These are phyloP conservation scores for Aphanomyces stellatus DNA, from an alignment of 352 stramenopile genomes.

Conservation along the genomic window DNA sequence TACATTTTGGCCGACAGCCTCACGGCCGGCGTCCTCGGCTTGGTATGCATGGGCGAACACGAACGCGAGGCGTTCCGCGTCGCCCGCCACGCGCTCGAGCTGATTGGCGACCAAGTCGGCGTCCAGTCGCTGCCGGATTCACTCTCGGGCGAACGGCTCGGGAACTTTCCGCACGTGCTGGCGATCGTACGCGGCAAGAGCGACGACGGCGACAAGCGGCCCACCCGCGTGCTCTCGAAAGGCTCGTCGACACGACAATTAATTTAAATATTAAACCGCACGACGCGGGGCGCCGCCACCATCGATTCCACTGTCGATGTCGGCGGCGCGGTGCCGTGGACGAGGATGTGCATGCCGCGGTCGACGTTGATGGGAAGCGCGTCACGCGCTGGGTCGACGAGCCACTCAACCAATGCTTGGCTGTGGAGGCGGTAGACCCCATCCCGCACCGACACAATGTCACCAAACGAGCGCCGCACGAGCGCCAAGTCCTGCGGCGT, in stretches of 20 bases:
- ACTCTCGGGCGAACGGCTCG: slow-evolving; percentile 18
- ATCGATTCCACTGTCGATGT: not conserved
- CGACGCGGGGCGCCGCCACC: not conserved
- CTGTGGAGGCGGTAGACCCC: slow-evolving; percentile 60
- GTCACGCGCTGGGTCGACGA: slow-evolving; percentile 47
- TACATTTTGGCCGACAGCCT: slow-evolving; percentile 76
- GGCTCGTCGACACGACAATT: not conserved
- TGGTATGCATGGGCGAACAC: slow-evolving; percentile 55
- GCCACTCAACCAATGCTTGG: slow-evolving; percentile 61
- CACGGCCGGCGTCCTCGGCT: slow-evolving; percentile 61
- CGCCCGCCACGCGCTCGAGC: slow-evolving; percentile 58
- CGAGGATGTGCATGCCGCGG: slow-evolving; percentile 3
- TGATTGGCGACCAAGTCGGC: slow-evolving; percentile 60
- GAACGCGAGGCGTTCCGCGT: slow-evolving; percentile 39
- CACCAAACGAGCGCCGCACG: slow-evolving; percentile 62
- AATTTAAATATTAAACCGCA: not conserved
- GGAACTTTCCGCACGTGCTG: slow-evolving; percentile 61
- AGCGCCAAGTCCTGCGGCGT: slow-evolving; percentile 55
- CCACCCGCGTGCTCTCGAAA: not conserved
- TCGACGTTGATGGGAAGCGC: slow-evolving; percentile 20
- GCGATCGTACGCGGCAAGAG: slow-evolving; percentile 30
- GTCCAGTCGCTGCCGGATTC: slow-evolving; percentile 24
- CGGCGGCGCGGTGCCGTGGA: not conserved
- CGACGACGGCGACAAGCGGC: too few species aligned
- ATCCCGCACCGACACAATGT: slow-evolving; percentile 59